These are phyloP conservation scores for Cardiosporidium cionae DNA, from an alignment of 169 alveolate genomes.

Conservation along the genomic window DNA sequence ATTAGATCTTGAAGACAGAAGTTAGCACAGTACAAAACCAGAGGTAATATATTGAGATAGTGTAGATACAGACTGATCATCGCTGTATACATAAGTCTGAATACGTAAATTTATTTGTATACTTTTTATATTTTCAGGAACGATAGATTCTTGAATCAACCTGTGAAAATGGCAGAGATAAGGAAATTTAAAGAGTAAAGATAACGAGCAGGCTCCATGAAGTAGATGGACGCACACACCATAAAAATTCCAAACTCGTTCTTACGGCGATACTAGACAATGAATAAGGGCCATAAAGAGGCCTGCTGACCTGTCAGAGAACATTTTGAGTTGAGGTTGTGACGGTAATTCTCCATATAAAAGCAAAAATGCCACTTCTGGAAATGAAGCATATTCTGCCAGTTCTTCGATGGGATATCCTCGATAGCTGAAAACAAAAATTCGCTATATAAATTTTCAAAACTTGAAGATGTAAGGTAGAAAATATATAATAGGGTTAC, in stretches of 20 bases:
- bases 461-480: neutral
- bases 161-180: too few species aligned
- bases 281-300: neutral
- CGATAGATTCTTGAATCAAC: too few species aligned
- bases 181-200: too few species aligned
- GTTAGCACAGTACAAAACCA: too few species aligned
- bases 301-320: neutral
- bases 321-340: constrained; percentile 12
- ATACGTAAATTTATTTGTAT: too few species aligned
- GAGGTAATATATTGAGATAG: too few species aligned
- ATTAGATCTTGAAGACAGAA: too few species aligned
- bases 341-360: constrained; percentile 75
- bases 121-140: too few species aligned
- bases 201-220: too few species aligned
- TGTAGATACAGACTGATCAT: too few species aligned
- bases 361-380: constrained; percentile 57
- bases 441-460: neutral
- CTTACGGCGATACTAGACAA: neutral
- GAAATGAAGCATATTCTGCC: constrained; percentile 61
- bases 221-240: neutral
- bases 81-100: too few species aligned
- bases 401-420: constrained; percentile 76
- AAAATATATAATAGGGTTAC: neutral
- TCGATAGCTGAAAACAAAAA: constrained; percentile 30
- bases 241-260: neutral